phyloP scores from a whole-genome alignment of 2,329 filamentous ascomycete species.

The Colletotrichum sp. region DNA sequence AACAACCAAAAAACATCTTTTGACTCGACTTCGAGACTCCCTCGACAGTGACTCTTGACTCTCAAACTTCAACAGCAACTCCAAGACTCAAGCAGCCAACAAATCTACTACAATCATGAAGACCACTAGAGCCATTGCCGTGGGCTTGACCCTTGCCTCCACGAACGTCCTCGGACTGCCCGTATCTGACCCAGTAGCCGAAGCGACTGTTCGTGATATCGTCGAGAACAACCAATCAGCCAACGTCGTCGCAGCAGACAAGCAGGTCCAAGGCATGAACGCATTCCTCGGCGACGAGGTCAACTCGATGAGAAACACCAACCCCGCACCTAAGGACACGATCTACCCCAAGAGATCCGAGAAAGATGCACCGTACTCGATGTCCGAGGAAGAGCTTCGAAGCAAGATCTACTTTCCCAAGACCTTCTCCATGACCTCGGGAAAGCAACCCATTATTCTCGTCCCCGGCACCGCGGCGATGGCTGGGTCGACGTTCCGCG shows the following conservation, averaged over 20 bases:
- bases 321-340: not conserved
- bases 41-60: not conserved
- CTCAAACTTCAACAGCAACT: not conserved
- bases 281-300: not conserved
- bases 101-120: not conserved
- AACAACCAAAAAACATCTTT: not conserved
- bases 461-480: constrained; percentile 51
- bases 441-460: constrained; percentile 52
- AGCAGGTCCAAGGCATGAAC: not conserved
- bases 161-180: not conserved
- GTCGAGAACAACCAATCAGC: not conserved
- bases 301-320: not conserved
- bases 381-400: constrained; percentile 51
- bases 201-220: not conserved
- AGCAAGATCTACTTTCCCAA: constrained; percentile 56
- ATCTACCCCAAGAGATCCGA: constrained; percentile 41
- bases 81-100: not conserved
- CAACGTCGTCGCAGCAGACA: not conserved
- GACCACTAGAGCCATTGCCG: not conserved
- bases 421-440: constrained; percentile 48
- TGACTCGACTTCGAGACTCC: too few species aligned
- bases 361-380: constrained; percentile 52
- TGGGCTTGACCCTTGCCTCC: not conserved
- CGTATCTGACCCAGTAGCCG: not conserved
- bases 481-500: constrained; percentile 45